Percentiles rank a stretch among this genome's conserved stretches.
Conservation (phyloP, 2,329 filamentous ascomycete genomes). For the Aspergillus sp. region DNA sequence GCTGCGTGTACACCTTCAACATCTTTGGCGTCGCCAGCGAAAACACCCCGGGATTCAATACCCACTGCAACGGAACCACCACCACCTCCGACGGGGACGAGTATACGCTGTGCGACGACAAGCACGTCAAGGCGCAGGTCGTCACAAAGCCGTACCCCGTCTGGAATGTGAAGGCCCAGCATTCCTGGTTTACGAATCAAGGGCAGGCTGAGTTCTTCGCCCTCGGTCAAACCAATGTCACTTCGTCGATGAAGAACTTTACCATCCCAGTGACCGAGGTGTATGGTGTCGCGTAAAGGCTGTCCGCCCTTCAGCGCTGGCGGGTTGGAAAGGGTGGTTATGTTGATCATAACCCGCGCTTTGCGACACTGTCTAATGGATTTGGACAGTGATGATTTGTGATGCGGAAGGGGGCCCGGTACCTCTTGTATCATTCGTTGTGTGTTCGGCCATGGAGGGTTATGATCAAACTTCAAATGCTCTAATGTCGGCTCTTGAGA, state of each 20-base stretch:
- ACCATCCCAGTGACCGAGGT: conserved; percentile 19
- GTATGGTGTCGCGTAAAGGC: conserved; percentile 26
- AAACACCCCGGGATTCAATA: conserved; percentile 34
- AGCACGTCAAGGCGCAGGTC: conserved; percentile 21
- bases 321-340: neutral
- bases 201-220: conserved; percentile 17
- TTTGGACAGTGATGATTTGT: neutral
- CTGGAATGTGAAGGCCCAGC: conserved; percentile 28
- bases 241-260: conserved; percentile 17
- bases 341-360: neutral
- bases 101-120: conserved; percentile 23
- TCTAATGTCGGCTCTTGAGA: no score
- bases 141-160: conserved; percentile 14
- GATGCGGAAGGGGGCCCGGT: neutral
- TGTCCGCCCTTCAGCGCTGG: no score
- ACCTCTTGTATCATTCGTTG: conserved; percentile 2
- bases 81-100: conserved; percentile 10
- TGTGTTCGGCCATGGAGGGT: no score
- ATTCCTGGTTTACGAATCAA: conserved; percentile 21
- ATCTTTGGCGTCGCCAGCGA: conserved; percentile 22
- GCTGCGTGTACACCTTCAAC: conserved; percentile 32
- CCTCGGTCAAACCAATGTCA: conserved; percentile 23
- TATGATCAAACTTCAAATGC: no score
- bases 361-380: neutral
- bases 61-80: conserved; percentile 30